Base-by-base conservation (phyloP, 176 grass and related monocot genomes). In the Phoenix roebelenii region DNA sequence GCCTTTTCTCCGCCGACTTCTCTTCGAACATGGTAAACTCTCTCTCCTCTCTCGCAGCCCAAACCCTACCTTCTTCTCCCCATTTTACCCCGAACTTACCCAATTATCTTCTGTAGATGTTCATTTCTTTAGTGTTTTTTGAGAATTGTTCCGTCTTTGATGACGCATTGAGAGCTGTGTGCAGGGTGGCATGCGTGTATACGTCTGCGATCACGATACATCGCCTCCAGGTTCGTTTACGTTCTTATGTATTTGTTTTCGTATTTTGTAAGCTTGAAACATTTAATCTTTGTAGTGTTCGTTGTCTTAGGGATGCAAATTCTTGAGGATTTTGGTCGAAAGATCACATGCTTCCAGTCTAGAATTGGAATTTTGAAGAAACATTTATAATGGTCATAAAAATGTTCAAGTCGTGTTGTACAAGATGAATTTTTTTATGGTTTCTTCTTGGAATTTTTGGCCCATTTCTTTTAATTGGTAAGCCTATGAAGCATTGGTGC, bases 171-270 rank as follows among this genome's bases (percentile, higher is more conserved):
- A 63, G 16, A 71, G 58, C 70, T 69, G 24, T 70, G 50, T 60
- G 55, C 70, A 81, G 83, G 83, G 78, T 66, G 70, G 74, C 2
- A 30, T 81, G 26, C 70, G 30, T 22, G 49, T 79, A 24, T 79
- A 79, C 60, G 19, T 79, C 20, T 79, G 76, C 25, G 54, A 72
- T 5, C 68, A 79, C 55, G 61, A 79, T 23, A 72, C 76, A 15
- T 15, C 68, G 60, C 68, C 76, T 55, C 76, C 72, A 74, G 78
- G 78, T 86, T 74, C 69, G 80, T 44, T 70, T 81, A 54, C 73
- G 66, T 70, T 74, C 80, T 63, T 78, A 66, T 54, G 60, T 52
- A 66, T 69, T 15, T 35, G 53, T 51, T 18, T 55, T 22, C 48
- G 16, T 5, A 68, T 68, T 68, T 26, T 68, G 12, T 3, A 29